Percentiles rank a stretch among this genome's conserved stretches.
Conservation (phyloP, 1,139 yeast genomes). For the Starmera stellimalicola region DNA sequence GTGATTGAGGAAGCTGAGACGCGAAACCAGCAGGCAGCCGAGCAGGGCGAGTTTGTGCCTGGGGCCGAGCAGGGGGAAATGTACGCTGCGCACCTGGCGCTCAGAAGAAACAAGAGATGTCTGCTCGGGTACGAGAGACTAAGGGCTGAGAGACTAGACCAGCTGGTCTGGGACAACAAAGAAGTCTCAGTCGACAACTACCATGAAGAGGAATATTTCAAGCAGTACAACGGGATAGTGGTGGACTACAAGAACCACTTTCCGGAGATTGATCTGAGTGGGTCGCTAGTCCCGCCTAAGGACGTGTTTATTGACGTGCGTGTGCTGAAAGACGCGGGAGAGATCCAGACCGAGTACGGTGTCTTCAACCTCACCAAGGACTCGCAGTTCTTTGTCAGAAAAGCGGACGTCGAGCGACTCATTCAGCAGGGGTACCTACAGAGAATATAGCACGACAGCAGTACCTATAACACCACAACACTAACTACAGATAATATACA, state of each 20-base stretch:
- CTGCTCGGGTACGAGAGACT: slow-evolving; percentile 71
- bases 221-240: slow-evolving; percentile 60
- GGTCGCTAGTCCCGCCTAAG: slow-evolving; percentile 80
- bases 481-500: no score
- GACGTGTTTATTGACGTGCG: slow-evolving; percentile 91
- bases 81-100: slow-evolving; percentile 72
- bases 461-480: not conserved
- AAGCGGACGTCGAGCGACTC: slow-evolving; percentile 85
- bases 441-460: slow-evolving; percentile 35
- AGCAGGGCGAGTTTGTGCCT: not conserved
- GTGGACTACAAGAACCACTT: slow-evolving; percentile 71
- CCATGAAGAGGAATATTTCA: slow-evolving; percentile 71
- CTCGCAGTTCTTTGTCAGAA: slow-evolving; percentile 89
- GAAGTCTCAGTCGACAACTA: slow-evolving; percentile 29
- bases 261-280: slow-evolving; percentile 82
- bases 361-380: slow-evolving; percentile 92
- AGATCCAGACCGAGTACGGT: slow-evolving; percentile 95
- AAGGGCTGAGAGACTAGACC: slow-evolving; percentile 60
- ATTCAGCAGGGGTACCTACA: slow-evolving; percentile 92
- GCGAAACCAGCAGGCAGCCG: slow-evolving; percentile 19
- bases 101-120: slow-evolving; percentile 85
- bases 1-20: slow-evolving; percentile 24
- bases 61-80: slow-evolving; percentile 32
- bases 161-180: slow-evolving; percentile 55
- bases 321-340: slow-evolving; percentile 91